Evolutionary conservation across 1,284 basidiomycete genomes (phyloP).

Genomic region (Puccinia coronata): DNA sequence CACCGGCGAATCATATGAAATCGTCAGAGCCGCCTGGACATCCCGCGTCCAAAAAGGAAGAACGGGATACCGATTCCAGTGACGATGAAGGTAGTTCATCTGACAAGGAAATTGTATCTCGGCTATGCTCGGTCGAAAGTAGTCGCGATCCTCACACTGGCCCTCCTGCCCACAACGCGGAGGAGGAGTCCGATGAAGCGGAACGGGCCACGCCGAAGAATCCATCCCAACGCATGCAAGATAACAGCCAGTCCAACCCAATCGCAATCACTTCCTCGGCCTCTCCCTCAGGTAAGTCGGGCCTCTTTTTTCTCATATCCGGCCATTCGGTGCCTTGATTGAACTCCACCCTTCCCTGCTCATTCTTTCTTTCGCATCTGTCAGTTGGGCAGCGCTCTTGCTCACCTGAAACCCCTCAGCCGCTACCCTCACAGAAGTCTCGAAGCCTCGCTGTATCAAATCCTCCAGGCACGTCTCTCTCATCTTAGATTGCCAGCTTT

Average conservation of each 20-base stretch:
- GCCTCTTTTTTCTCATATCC: not conserved
- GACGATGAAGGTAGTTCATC: not conserved
- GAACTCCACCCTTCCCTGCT: no score
- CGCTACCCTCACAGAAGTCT: no score
- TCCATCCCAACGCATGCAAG: not conserved
- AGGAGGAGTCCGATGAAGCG: not conserved
- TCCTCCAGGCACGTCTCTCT: no score
- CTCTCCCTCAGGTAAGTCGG: conserved; percentile 7
- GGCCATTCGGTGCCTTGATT: no score
- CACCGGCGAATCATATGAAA: not conserved
- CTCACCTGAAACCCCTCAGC: no score
- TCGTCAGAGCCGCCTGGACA: not conserved
- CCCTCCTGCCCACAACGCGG: not conserved
- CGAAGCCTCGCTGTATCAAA: no score
- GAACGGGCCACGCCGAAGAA: not conserved
- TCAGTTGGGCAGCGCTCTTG: no score
- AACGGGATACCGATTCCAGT: not conserved
- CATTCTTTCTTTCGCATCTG: no score
- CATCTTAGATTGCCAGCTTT: no score
- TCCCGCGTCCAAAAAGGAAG: not conserved
- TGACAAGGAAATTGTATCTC: conserved; percentile 1
- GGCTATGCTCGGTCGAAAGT: conserved; percentile 16
- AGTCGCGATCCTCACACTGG: not conserved
- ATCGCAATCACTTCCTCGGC: not conserved
- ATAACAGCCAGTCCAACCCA: not conserved